Base-by-base conservation (phyloP, 2,329 filamentous ascomycete genomes). In the Sporothrix brunneoviolacea region DNA sequence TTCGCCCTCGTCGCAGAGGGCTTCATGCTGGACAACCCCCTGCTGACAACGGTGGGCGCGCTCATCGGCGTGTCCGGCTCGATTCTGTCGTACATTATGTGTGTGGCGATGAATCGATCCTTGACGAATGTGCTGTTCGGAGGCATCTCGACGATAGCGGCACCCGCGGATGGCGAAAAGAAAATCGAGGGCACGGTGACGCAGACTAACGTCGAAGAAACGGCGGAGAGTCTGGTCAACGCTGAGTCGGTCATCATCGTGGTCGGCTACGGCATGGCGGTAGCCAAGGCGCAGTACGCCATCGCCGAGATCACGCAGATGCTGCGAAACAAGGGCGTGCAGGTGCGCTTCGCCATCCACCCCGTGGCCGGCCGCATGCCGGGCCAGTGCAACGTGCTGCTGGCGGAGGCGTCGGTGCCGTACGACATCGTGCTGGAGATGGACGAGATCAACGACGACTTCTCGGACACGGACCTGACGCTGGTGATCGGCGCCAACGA, bases 401-500 rank as follows among this genome's bases (percentile, higher is more conserved):
- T 95, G 13, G 90, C 90, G 0, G 90, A 95, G 66, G 90, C 90
- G 1, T 84, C 79, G 30, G 90, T 95, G 27, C 88, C 88, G 3
- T 95, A 95, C 61, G 90, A 95, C 60, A 91, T 95, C 50, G 89
- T 95, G 24, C 76, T 94, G 40, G 89, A 95, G 69, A 95, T 95
- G 89, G 90, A 95, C 59, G 90, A 95, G 71, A 94, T 95, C 70
- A 95, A 95, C 65, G 89, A 94, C 55, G 89, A 95, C 61, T 95
- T 95, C 65, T 68, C 75, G 7, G 86, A 93, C 24, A 94, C 90
- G 0, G 90, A 95, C 60, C 74, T 95, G 9, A 90, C 88, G 0
- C 78, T 95, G 4, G 89, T 95, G 0, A 95, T 95, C 61, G 90
- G 90, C 3, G 90, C 90, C 8, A 95, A 95, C 59, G 90, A 95